Base-by-base conservation (phyloP, 257 asterid genomes). In the Catharanthus roseus region DNA sequence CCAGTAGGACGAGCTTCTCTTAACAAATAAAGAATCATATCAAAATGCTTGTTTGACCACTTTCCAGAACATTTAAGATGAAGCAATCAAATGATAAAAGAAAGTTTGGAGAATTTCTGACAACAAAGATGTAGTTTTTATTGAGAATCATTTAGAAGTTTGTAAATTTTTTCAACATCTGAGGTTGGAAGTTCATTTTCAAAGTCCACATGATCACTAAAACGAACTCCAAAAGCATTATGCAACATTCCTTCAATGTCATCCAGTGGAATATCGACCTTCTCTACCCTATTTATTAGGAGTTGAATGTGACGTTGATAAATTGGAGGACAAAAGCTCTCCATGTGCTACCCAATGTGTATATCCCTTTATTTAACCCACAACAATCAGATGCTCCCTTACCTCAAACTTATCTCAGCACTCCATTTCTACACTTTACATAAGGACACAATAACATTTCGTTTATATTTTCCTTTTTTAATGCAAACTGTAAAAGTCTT, bases 211-310 rank as follows among this genome's bases (percentile, higher is more conserved):
- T 2, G 4, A 4, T 55, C 31, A 21, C 13, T 10, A 8, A 21
- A 10, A 21, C 31, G 31, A 2, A 55, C 23, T 2, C 61, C 26
- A 55, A 55, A 55, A 6, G 13, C 31, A 21, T 55, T 13, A 55
- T n/a, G 4, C 23, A 55, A n/a, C 23, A 5, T 55, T 1, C 23
- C 31, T 38, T 38, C 42, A 29, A 23, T 55, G 13, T 55, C 31
- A 55, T 55, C n/a, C 7, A 2, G 19, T 0, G 7, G 28, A 38
- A 7, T 38, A 38, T 3, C 42, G 6, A 9, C 29, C n/a, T n/a
- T n/a, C n/a, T n/a, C n/a, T n/a, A n/a, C 4, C n/a, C 2, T 23
- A 0, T 0, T 0, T 0, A 58, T 58, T 0, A 58, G 19, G 24
- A 0, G 23, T 28, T 0, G 33, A 26, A 5, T 26, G 13, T 58